Conservation (phyloP, 2,329 filamentous ascomycete genomes). For the Alternaria consortialis region DNA sequence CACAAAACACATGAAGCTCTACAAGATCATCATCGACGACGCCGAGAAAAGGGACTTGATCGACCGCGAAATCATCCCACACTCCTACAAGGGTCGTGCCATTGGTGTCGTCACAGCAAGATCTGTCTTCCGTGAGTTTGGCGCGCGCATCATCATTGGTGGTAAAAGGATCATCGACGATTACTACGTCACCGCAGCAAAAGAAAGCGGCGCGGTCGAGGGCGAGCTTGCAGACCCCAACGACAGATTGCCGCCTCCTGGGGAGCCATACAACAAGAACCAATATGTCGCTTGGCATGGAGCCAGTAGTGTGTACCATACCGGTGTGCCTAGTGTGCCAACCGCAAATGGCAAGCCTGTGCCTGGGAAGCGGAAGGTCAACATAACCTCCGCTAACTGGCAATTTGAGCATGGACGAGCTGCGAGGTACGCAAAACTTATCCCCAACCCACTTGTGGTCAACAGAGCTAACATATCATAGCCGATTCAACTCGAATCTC, state of each 20-base stretch:
- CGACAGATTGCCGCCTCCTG: conserved; percentile 76
- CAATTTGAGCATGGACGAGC: conserved; percentile 93
- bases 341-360: conserved; percentile 75
- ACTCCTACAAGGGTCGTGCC: conserved; percentile 97
- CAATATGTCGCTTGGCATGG: conserved; percentile 99
- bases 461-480: conserved; percentile 53
- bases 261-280: conserved; percentile 96
- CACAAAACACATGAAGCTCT: conserved; percentile 94
- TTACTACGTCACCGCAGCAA: conserved; percentile 80
- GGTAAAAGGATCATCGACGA: conserved; percentile 88
- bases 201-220: conserved; percentile 80
- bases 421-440: conserved; percentile 72
- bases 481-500: conserved; percentile 83
- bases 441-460: neutral
- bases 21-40: conserved; percentile 98
- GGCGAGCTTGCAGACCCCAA: conserved; percentile 92
- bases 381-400: conserved; percentile 95
- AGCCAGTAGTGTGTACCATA: conserved; percentile 94
- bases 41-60: conserved; percentile 98
- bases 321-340: conserved; percentile 78
- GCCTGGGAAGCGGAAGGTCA: conserved; percentile 82
- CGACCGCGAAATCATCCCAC: conserved; percentile 91
- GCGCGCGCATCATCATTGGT: conserved; percentile 90
- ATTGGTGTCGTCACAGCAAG: conserved; percentile 97
- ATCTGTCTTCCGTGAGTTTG: conserved; percentile 97